phyloP scores from a whole-genome alignment of 73 alveolate species.

The Diophrys appendiculata region DNA sequence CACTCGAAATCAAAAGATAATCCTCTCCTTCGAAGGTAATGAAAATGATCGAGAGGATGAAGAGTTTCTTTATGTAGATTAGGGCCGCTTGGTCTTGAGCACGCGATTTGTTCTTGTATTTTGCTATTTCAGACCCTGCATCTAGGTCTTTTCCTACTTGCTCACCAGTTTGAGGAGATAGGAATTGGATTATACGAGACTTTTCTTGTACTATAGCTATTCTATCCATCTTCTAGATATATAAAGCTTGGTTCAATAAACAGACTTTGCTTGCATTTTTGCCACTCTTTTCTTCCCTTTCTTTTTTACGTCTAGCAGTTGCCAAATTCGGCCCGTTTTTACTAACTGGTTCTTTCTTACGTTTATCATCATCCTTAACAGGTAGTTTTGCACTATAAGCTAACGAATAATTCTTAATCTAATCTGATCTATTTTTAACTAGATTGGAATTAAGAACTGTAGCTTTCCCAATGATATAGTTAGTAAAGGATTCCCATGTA shows the following conservation, averaged over 20 bases:
- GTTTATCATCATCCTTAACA: conserved; percentile 44
- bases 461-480: conserved; percentile 80
- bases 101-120: neutral
- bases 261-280: conserved; percentile 10
- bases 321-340: neutral
- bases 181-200: conserved; percentile 73
- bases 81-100: conserved; percentile 10
- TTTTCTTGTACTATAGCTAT: conserved; percentile 80
- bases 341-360: conserved; percentile 7
- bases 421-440: conserved; percentile 65
- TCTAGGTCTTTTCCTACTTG: conserved; percentile 67
- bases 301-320: neutral
- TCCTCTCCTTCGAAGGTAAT: conserved; percentile 36
- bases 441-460: conserved; percentile 59
- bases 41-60: conserved; percentile 25
- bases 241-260: conserved; percentile 58
- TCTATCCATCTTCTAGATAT: conserved; percentile 66
- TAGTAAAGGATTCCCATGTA: conserved; percentile 85
- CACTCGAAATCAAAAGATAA: conserved; percentile 67
- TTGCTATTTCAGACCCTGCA: conserved; percentile 62
- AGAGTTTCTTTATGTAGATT: conserved; percentile 33
- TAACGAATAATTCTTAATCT: conserved; percentile 63
- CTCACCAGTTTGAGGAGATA: conserved; percentile 78
- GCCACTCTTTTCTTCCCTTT: neutral
- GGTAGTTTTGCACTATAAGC: conserved; percentile 25